Base-by-base conservation (phyloP, 75 land plant species). In the Gnetum montanum region DNA sequence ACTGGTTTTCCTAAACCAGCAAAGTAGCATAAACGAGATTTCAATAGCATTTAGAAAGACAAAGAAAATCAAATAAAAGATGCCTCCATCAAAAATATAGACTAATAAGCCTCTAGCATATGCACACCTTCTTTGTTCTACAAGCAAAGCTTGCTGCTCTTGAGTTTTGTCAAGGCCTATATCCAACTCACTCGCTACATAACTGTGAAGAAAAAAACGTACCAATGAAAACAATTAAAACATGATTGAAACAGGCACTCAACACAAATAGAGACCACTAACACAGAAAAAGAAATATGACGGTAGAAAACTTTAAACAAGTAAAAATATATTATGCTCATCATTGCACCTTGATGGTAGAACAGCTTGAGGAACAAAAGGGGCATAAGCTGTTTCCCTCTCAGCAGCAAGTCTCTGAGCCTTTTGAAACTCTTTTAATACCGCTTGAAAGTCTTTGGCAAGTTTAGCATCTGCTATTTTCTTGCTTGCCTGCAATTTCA, bases 371-470 rank as follows among this genome's bases (percentile, higher is more conserved):
- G 86, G 80, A 56, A 76, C 71, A 73, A 78, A 73, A 40, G 94
- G 90, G n/a, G 77, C 52, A 59, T 82, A 85, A 22, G 82, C 73
- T 37, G 82, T 79, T 58, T 85, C 86, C n/a, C 83, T 72, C 50
- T 89, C 86, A 59, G 82, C 80, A 41, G 90, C 83, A 51, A 86
- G 73, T 46, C 81, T 59, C 56, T 89, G 95, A 29, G 78, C 86
- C 48, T 76, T 81, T 62, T 89, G 84, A 64, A 89, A 89, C 49
- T 82, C 86, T 47, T 81, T 70, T 36, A 89, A 34, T 18, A 89
- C 81, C 3, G 90, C 75, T 66, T 89, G 83, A 49, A 89, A 89
- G 71, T 89, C 95, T 63, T 85, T 89, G 25, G 95, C 95, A 65
- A 89, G 90, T 67, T 89, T 89, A 12, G 95, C 90, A 79, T 88